A percentile compares a stretch with the other conserved stretches of the same genome.
These are phyloP conservation scores for Aspergillus campestris DNA, from an alignment of 495 filamentous ascomycete genomes.

Conservation along the genomic window DNA sequence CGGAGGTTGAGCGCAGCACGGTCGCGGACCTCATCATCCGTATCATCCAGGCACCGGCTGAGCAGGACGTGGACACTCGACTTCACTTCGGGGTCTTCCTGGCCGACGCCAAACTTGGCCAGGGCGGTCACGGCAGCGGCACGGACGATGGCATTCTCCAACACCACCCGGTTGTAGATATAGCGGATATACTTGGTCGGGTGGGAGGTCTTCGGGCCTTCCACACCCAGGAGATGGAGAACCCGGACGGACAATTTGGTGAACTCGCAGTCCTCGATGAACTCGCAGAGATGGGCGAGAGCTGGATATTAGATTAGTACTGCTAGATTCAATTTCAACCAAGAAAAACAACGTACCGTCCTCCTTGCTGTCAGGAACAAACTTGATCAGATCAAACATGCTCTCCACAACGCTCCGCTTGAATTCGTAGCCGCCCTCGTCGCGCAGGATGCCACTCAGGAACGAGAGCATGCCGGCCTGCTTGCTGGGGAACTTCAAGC, in stretches of 20 bases:
- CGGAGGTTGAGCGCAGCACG: constrained; percentile 87
- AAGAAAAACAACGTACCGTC: constrained; percentile 47
- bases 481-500: constrained; percentile 96
- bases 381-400: constrained; percentile 99
- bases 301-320: constrained; percentile 36
- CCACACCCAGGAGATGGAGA: constrained; percentile 82
- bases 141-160: constrained; percentile 94
- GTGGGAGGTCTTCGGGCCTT: constrained; percentile 91
- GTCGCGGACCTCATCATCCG: constrained; percentile 95
- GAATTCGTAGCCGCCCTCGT: constrained; percentile 97
- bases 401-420: constrained; percentile 97
- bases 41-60: constrained; percentile 89
- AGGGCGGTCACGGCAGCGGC: constrained; percentile 93
- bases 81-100: constrained; percentile 95
- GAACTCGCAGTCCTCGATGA: constrained; percentile 99
- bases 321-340: not conserved
- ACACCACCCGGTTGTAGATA: constrained; percentile 96
- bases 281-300: constrained; percentile 93
- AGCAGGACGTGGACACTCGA: constrained; percentile 87
- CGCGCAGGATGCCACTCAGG: constrained; percentile 86
- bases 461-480: constrained; percentile 97
- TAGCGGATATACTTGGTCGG: constrained; percentile 99
- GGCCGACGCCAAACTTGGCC: constrained; percentile 94
- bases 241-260: constrained; percentile 96
- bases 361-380: constrained; percentile 95